phyloP scores from a whole-genome alignment of 495 filamentous ascomycete genomes.

The Tetracladium marchalianum region DNA sequence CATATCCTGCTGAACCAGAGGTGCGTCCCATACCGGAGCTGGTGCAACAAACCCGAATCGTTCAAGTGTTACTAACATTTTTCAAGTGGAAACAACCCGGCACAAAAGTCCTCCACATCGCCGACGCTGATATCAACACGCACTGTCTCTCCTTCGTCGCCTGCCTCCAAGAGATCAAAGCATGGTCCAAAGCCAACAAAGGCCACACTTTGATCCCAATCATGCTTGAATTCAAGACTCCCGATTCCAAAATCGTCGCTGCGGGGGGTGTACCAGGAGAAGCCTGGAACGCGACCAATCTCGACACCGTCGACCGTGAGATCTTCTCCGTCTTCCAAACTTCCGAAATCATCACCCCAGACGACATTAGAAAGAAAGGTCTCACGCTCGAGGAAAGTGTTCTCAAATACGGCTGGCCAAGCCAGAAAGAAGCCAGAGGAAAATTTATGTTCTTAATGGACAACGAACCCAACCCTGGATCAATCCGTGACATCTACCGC shows the following conservation, averaged over 20 bases:
- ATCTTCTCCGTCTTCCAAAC: constrained; percentile 18
- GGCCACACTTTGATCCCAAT: constrained; percentile 22
- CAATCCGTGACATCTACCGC: constrained; percentile 18
- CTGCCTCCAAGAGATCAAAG: constrained; percentile 17
- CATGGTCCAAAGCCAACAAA: constrained; percentile 18
- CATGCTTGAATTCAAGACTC: constrained; percentile 22
- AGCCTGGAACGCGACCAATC: constrained; percentile 7
- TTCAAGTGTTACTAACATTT: not conserved
- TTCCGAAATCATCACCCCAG: constrained; percentile 16
- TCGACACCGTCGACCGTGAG: constrained; percentile 20
- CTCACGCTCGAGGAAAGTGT: constrained; percentile 19
- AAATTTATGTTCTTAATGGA: constrained; percentile 22
- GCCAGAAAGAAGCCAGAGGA: constrained; percentile 12
- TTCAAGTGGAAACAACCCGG: constrained; percentile 3
- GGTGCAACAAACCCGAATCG: too few relatives aligned
- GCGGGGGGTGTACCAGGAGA: constrained; percentile 4
- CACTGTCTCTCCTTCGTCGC: constrained; percentile 19
- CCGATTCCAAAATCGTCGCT: not conserved
- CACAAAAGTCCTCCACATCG: constrained; percentile 22
- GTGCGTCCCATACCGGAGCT: not conserved
- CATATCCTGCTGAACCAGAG: constrained; percentile 5
- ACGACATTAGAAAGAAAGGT: constrained; percentile 14
- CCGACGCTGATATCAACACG: constrained; percentile 19
- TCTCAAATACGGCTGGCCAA: constrained; percentile 20
- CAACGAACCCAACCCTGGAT: constrained; percentile 15